Evolutionary conservation across 2,329 filamentous ascomycete species (phyloP).

Genomic region (Orbilia quercus): DNA sequence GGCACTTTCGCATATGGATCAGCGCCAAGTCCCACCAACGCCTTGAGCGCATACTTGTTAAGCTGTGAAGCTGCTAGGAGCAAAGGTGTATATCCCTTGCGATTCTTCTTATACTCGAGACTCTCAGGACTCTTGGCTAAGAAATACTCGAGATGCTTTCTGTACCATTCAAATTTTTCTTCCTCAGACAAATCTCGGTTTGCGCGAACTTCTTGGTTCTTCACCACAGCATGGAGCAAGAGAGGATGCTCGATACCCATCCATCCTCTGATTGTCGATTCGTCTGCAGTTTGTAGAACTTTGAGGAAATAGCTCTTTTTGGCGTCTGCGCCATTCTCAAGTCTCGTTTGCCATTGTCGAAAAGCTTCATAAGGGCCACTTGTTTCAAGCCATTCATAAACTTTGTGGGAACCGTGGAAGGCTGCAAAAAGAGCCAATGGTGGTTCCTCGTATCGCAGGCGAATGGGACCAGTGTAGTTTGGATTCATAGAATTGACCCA

Average conservation of each 20-base stretch:
- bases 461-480: constrained; percentile 62
- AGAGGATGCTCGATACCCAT: constrained; percentile 57
- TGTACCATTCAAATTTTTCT: constrained; percentile 50
- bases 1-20: constrained; percentile 74
- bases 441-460: constrained; percentile 69
- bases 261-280: constrained; percentile 52
- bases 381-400: constrained; percentile 78
- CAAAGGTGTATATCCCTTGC: constrained; percentile 73
- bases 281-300: constrained; percentile 28
- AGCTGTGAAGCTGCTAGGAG: constrained; percentile 73
- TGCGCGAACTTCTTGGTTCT: constrained; percentile 48
- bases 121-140: constrained; percentile 71
- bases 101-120: constrained; percentile 71
- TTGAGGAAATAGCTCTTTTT: constrained; percentile 24
- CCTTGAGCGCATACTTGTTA: constrained; percentile 70
- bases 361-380: constrained; percentile 74
- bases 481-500: constrained; percentile 75
- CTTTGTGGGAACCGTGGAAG: constrained; percentile 18
- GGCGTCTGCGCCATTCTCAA: constrained; percentile 12
- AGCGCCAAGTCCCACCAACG: constrained; percentile 73
- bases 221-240: constrained; percentile 58
- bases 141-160: constrained; percentile 70
- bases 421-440: constrained; percentile 24
- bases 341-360: constrained; percentile 29
- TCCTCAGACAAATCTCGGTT: constrained; percentile 7